Conservation (phyloP, 2,329 filamentous ascomycete genomes). For the Trichoderma sp. region DNA sequence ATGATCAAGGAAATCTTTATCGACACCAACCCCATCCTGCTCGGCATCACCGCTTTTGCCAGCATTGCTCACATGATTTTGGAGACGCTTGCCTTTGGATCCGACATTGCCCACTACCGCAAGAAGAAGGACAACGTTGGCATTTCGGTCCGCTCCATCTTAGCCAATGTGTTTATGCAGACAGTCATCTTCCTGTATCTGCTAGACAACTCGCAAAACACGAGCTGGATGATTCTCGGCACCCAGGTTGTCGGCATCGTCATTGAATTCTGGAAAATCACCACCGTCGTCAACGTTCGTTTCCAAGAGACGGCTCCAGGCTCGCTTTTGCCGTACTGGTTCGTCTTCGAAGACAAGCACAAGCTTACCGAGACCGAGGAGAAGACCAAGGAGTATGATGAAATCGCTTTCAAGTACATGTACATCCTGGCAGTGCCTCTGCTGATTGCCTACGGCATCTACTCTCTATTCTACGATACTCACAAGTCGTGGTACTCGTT, state of each 20-base stretch:
- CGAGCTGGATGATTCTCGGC: slow-evolving; percentile 97
- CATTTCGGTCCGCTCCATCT: slow-evolving; percentile 90
- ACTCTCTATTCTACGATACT: slow-evolving; percentile 86
- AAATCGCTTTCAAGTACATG: slow-evolving; percentile 96
- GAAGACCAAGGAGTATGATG: slow-evolving; percentile 97
- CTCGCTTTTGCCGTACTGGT: slow-evolving; percentile 72
- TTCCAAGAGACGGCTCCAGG: slow-evolving; percentile 66
- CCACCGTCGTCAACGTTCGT: slow-evolving; percentile 87
- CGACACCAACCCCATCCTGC: slow-evolving; percentile 89
- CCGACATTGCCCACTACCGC: slow-evolving; percentile 94
- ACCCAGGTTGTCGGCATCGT: slow-evolving; percentile 80
- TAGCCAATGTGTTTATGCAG: slow-evolving; percentile 98
- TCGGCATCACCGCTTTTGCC: slow-evolving; percentile 80
- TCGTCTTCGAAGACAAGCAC: slow-evolving; percentile 95
- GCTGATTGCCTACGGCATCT: slow-evolving; percentile 81
- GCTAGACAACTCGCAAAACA: slow-evolving; percentile 95
- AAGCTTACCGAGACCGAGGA: slow-evolving; percentile 91
- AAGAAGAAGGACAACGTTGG: slow-evolving; percentile 99
- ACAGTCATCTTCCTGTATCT: slow-evolving; percentile 92
- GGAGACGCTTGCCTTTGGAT: slow-evolving; percentile 94
- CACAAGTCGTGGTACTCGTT: slow-evolving; percentile 99
- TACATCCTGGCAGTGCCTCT: slow-evolving; percentile 90
- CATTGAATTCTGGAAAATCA: slow-evolving; percentile 86
- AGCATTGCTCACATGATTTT: slow-evolving; percentile 91
- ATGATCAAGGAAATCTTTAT: slow-evolving; percentile 95